These are phyloP conservation scores for Lithocarpus polystachyus DNA, from an alignment of 306 rosid genomes.

Conservation along the genomic window DNA sequence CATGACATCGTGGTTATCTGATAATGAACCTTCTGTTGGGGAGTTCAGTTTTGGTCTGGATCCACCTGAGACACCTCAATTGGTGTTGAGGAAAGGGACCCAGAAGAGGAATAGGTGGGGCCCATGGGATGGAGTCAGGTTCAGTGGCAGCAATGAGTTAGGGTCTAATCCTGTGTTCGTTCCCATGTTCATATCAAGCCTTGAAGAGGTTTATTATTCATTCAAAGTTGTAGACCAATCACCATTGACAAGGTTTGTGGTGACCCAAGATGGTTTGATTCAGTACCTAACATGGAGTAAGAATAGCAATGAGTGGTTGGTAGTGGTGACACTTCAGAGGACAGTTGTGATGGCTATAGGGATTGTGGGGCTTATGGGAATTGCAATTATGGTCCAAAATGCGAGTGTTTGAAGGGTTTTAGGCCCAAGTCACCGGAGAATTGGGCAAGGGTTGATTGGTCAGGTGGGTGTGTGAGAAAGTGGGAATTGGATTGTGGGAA, in stretches of 20 bases:
- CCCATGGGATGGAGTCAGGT: conserved; percentile 30
- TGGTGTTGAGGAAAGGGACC: background rate
- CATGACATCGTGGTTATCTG: conserved; percentile 15
- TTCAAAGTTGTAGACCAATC: conserved; percentile 2
- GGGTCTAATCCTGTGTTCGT: conserved; percentile 8
- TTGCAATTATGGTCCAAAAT: conserved; percentile 3
- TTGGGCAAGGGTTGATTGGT: conserved; percentile 13
- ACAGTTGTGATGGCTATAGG: conserved; percentile 16
- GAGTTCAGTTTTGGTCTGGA: conserved; percentile 16
- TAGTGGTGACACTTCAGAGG: background rate
- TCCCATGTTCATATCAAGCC: conserved; percentile 11
- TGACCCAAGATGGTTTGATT: conserved; percentile 11
- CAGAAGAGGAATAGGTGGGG: conserved; percentile 18
- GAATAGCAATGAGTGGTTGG: background rate
- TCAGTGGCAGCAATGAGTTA: conserved; percentile 16
- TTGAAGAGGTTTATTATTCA: conserved; percentile 10
- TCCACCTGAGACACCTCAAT: conserved; percentile 18
- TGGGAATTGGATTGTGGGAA: conserved; percentile 14
- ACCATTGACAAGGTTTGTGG: conserved; percentile 7
- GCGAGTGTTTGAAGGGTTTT: conserved; percentile 22
- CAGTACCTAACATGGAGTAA: background rate
- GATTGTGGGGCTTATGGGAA: conserved; percentile 19
- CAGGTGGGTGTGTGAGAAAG: conserved; percentile 16
- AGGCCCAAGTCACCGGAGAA: conserved; percentile 15
- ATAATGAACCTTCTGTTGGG: conserved; percentile 5